Conservation (phyloP, 345 rosid genomes). For the Eucalyptus camaldulensis region DNA sequence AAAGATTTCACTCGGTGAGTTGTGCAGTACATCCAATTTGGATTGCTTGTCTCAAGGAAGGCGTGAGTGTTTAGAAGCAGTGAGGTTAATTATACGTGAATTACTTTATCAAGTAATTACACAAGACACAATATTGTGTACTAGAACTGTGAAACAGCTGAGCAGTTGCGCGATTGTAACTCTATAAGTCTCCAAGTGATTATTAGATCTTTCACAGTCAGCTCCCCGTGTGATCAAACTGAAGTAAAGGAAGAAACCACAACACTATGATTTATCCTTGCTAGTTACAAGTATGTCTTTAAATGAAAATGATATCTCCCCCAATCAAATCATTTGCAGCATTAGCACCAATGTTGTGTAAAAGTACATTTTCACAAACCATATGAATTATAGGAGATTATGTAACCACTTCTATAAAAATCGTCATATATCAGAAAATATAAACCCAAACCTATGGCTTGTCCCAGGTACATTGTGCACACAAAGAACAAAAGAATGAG, state of each 20-base stretch:
- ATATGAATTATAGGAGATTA: background rate
- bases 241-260: background rate
- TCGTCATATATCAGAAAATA: background rate
- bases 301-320: background rate
- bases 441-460: background rate
- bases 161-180: background rate
- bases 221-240: background rate
- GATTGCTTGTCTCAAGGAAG: background rate
- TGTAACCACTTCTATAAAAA: background rate
- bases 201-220: background rate
- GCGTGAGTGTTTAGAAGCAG: background rate
- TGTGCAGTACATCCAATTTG: background rate
- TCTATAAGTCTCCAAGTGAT: background rate
- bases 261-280: background rate
- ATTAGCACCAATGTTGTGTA: background rate
- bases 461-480: background rate
- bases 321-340: background rate
- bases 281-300: background rate
- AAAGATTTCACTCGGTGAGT: background rate
- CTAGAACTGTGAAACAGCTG: background rate
- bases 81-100: background rate
- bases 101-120: background rate
- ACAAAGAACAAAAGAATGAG: background rate
- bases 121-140: background rate
- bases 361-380: background rate